These are phyloP conservation scores for Cardamine occulta DNA, from an alignment of 345 rosid species.

Conservation along the genomic window DNA sequence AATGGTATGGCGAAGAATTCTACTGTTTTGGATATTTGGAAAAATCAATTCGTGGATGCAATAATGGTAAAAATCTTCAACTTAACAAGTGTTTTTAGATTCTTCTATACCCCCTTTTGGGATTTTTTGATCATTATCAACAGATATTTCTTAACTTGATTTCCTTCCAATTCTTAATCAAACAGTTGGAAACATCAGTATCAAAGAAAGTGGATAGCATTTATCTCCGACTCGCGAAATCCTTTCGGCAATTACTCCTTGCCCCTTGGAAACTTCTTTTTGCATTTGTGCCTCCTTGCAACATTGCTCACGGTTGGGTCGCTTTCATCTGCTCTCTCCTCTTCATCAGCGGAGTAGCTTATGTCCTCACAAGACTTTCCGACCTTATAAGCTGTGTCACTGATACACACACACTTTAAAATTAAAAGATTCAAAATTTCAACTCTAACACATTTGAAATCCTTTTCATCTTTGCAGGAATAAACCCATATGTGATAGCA, in stretches of 20 bases:
- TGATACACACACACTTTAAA: slow-evolving; percentile 49
- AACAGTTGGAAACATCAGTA: slow-evolving; percentile 69
- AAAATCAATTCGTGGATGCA: slow-evolving; percentile 77
- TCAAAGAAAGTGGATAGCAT: slow-evolving; percentile 60
- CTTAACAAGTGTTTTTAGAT: slow-evolving; percentile 17
- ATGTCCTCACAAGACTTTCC: slow-evolving; percentile 68
- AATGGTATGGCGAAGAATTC: slow-evolving; percentile 40
- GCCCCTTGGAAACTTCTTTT: slow-evolving; percentile 81
- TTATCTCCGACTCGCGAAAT: slow-evolving; percentile 49
- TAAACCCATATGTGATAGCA: slow-evolving; percentile 91
- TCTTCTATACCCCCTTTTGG: slow-evolving; percentile 4
- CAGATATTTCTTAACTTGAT: slow-evolving; percentile 7
- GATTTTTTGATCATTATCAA: neutral
- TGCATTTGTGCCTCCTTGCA: slow-evolving; percentile 90
- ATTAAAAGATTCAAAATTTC: slow-evolving; percentile 13
- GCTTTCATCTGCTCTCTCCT: slow-evolving; percentile 81
- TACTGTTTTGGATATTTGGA: slow-evolving; percentile 62
- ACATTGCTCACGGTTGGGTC: slow-evolving; percentile 89
- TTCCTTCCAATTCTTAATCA: slow-evolving; percentile 28
- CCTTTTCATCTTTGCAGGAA: slow-evolving; percentile 53
- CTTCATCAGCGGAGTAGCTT: slow-evolving; percentile 87
- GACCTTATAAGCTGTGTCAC: slow-evolving; percentile 93
- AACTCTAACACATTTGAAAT: slow-evolving; percentile 8
- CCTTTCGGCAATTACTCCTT: slow-evolving; percentile 64
- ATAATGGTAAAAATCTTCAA: slow-evolving; percentile 50